Percentiles rank a stretch among this genome's conserved stretches.
Conservation (phyloP, 768 basidiomycete species). For the Xerocomellus amylosporus region DNA sequence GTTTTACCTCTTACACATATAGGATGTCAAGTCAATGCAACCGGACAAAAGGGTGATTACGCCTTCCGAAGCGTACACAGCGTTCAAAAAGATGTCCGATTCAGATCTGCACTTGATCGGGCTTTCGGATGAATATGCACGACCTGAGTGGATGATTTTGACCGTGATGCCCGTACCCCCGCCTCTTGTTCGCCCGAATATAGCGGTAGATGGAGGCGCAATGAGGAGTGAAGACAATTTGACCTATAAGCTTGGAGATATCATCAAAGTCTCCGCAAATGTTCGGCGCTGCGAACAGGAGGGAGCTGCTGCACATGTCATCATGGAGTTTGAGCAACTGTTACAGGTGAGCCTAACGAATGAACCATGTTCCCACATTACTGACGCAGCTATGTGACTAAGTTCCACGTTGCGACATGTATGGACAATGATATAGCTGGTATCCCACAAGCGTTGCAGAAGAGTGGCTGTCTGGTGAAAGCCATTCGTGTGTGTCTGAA, state of each 20-base stretch:
- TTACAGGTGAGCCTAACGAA: slow-evolving; percentile 65
- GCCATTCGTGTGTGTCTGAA: slow-evolving; percentile 97
- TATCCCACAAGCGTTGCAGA: slow-evolving; percentile 94
- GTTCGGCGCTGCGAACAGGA: slow-evolving; percentile 93
- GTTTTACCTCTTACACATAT: slow-evolving; percentile 2
- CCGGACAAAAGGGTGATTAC: slow-evolving; percentile 82
- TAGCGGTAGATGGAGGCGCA: slow-evolving; percentile 93
- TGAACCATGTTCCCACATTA: not conserved
- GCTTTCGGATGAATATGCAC: slow-evolving; percentile 91
- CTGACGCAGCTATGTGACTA: not conserved
- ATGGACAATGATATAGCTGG: slow-evolving; percentile 99
- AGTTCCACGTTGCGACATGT: slow-evolving; percentile 99
- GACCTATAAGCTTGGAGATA: slow-evolving; percentile 96
- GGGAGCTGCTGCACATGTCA: slow-evolving; percentile 93
- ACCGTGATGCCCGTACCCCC: slow-evolving; percentile 98
- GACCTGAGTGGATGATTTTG: slow-evolving; percentile 99
- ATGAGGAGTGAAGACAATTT: slow-evolving; percentile 98
- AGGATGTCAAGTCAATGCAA: slow-evolving; percentile 80
- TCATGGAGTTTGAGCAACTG: slow-evolving; percentile 93
- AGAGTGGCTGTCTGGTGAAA: slow-evolving; percentile 96
- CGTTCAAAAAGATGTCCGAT: slow-evolving; percentile 94
- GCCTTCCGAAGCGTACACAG: slow-evolving; percentile 85
- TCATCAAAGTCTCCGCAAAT: slow-evolving; percentile 92
- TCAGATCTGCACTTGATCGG: slow-evolving; percentile 86
- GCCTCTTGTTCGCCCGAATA: slow-evolving; percentile 96